Conservation (phyloP, 805 yeast species). For the Candida pini region DNA sequence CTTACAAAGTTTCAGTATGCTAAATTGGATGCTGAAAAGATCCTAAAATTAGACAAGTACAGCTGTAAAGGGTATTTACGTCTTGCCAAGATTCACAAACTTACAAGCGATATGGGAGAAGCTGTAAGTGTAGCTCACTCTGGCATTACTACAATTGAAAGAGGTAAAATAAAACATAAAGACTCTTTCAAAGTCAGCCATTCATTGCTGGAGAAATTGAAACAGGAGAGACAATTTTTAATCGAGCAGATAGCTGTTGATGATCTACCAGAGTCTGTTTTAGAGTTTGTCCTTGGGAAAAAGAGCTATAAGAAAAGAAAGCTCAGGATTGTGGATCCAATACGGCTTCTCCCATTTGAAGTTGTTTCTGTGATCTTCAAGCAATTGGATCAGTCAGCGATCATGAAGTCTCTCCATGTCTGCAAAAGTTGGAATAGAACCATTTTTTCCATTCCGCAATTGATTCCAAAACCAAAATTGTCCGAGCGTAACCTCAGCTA, state of each 20-base stretch:
- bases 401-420: conserved; percentile 14
- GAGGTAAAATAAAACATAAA: conserved; percentile 24
- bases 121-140: conserved; percentile 32
- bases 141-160: conserved; percentile 34
- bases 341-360: conserved; percentile 22
- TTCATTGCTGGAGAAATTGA: conserved; percentile 26
- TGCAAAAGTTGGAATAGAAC: conserved; percentile 13
- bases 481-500: too few relatives aligned
- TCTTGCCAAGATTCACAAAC: conserved; percentile 31
- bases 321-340: conserved; percentile 15
- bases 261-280: not conserved
- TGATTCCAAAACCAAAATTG: conserved; percentile 9
- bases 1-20: conserved; percentile 30
- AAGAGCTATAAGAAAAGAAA: conserved; percentile 2
- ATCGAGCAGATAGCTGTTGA: conserved; percentile 1
- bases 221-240: conserved; percentile 7
- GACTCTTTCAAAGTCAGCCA: conserved; percentile 27
- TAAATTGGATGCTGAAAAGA: conserved; percentile 31
- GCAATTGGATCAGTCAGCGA: conserved; percentile 10
- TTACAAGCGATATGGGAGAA: conserved; percentile 24
- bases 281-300: not conserved
- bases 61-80: conserved; percentile 47
- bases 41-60: conserved; percentile 35
- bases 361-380: conserved; percentile 9
- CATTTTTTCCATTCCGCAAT: conserved; percentile 7